Evolutionary conservation across 352 stramenopile species (phyloP), one percentile per base, ranked within the genome.

Genomic region (Pythium myriotylum): DNA sequence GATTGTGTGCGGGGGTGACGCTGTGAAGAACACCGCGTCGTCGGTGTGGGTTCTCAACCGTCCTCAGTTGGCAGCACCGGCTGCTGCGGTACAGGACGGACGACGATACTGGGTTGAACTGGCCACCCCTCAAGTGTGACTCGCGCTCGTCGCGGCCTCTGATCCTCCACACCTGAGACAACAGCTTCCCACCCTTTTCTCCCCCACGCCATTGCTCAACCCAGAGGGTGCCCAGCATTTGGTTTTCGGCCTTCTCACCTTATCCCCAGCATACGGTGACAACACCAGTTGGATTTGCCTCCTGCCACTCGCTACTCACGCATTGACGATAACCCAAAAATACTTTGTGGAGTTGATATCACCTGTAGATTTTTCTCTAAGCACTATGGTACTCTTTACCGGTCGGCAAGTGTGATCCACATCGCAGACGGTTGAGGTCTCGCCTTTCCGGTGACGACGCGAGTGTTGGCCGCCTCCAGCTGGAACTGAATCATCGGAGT

Each of bases 161-260:
- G 29, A 48, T 48, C 57, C 48, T 65, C 57, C 40, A 43, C 35
- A 58, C 57, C 57, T 65, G 57, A 65, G 57, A 64, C 56, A 56
- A 37, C 48, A 52, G 26, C 20, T 41, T 35, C 39, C 39, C 17
- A 20, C 2, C 23, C 22, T 22, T 53, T 40, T 17, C 39, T 41
- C 53, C 27, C 10, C 27, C 37, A 19, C 24, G 29, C 14, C 39
- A 20, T 27, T 32, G 22, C 47, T 35, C 35, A 58, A 51, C 57
- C 47, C 57, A 65, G 57, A 57, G 47, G 24, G 29, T 26, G 17
- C 46, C 20, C 22, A 39, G 26, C 46, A 63, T 63, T 63, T 64
- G 56, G 45, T 55, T 50, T 3, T 32, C 46, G 43, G 20, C 48
- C 57, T 42, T 37, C 48, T 51, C 57, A 65, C 57, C 57, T 65